These are phyloP conservation scores for Metarhizium guizhouense DNA, from an alignment of 2,329 filamentous ascomycete species.

Conservation along the genomic window DNA sequence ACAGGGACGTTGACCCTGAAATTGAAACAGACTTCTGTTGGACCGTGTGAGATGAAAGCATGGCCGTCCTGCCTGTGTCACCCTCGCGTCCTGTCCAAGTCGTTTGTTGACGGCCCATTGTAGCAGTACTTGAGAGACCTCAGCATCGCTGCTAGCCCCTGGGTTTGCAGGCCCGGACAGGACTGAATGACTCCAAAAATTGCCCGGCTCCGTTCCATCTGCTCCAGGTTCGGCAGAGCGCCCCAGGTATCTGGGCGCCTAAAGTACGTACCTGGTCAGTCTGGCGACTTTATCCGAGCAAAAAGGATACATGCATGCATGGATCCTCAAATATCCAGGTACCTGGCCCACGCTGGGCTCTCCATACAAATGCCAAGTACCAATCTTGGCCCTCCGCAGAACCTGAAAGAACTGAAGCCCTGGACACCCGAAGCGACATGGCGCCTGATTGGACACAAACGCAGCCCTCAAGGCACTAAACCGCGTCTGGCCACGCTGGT, in stretches of 20 bases:
- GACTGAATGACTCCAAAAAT: not conserved
- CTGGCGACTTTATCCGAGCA: not conserved
- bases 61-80: no score
- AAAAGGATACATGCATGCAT: not conserved
- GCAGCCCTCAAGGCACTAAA: not conserved
- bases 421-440: not conserved
- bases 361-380: no score
- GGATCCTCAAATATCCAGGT: not conserved
- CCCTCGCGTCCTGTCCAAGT: no score
- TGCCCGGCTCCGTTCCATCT: conserved; percentile 3
- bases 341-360: no score
- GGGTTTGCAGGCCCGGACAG: not conserved
- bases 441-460: not conserved
- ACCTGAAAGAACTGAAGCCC: no score
- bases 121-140: not conserved
- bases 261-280: not conserved
- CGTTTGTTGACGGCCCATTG: not conserved
- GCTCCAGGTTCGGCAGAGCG: not conserved
- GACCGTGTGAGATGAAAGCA: no score
- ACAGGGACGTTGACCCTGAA: no score
- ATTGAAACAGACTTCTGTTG: no score
- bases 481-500: not conserved
- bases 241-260: not conserved
- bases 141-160: not conserved
- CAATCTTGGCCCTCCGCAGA: no score